Evolutionary conservation across 2,329 filamentous ascomycete genomes (phyloP).

Genomic region (Trichophyton benhamiae): DNA sequence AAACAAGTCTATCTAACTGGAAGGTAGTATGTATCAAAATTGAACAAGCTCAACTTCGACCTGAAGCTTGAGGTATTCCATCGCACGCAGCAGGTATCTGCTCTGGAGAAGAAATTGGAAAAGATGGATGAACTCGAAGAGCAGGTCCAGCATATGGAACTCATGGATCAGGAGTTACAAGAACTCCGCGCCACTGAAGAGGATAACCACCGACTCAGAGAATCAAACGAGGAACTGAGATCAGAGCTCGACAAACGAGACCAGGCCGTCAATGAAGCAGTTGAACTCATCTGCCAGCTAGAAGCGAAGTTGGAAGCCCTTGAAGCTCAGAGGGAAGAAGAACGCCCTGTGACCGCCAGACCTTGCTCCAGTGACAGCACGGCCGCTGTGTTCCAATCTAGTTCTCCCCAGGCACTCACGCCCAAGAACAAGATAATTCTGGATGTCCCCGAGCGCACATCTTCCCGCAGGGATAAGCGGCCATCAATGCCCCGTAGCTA

Average conservation of each 20-base stretch:
- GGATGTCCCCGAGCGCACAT: constrained; percentile 30
- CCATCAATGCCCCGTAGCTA: constrained; percentile 11
- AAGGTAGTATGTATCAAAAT: constrained; percentile 31
- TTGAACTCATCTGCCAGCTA: constrained; percentile 33
- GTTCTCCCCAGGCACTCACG: constrained; percentile 16
- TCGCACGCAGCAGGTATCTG: constrained; percentile 26
- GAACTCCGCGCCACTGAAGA: constrained; percentile 27
- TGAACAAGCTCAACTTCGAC: constrained; percentile 34
- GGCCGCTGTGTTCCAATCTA: constrained; percentile 9
- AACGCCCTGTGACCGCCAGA: constrained; percentile 18
- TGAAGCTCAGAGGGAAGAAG: constrained; percentile 3
- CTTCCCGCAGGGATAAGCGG: constrained; percentile 23
- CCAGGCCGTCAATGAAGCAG: constrained; percentile 32
- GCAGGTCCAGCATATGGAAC: constrained; percentile 21
- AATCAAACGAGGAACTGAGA: constrained; percentile 28
- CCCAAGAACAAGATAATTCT: constrained; percentile 20
- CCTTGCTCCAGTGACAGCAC: constrained; percentile 16
- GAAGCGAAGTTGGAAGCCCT: constrained; percentile 30
- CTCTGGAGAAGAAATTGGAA: constrained; percentile 27
- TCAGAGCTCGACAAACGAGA: constrained; percentile 30
- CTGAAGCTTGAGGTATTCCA: constrained; percentile 33
- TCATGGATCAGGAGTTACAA: constrained; percentile 25
- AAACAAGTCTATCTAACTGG: background rate
- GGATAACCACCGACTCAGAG: constrained; percentile 25
- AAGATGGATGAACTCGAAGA: constrained; percentile 28